Base-by-base conservation (phyloP, 306 rosid genomes). In the Malus sieversii region DNA sequence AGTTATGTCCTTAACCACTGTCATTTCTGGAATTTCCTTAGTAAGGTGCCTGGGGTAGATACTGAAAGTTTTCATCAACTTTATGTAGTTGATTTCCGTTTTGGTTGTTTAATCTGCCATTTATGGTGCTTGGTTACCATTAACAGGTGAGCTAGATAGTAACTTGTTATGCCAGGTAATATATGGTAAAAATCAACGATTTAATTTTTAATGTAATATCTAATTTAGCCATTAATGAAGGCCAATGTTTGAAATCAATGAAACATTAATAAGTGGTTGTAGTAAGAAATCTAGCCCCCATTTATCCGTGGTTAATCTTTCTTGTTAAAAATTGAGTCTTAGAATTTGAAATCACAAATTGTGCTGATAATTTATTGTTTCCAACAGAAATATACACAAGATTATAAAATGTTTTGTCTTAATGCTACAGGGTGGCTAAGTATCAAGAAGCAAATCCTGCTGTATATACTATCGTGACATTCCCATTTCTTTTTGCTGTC, bases 361-460 rank as follows among this genome's bases (percentile, higher is more conserved):
- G 14, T 25, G 67, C 10, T 40, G 77, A 2, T 42, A 58, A 3
- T 23, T 60, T 23, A 4, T 35, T 40, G 32, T 25, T 23, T 72
- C 23, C 53, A 22, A 40, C 69, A 51, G 42, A 32, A 45, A 78
- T 38, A 52, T 18, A 30, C 10, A 13, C 48, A 20, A 25, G 38
- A n/a, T 48, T 40, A 35, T 76, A 12, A 72, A 70, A 63, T 65
- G 30, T 73, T 57, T 77, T 77, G 35, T 19, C 84, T 77, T 67
- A 32, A 72, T 83, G 70, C 84, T 80, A 78, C 96, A 95, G 98
- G 87, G 96, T 95, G 82, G 97, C 98, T 48, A 95, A 82, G 85
- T 95, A 95, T 86, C 98, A 89, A 87, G 98, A 95, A 86, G 97
- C 98, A 53, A 95, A 95, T 86, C 98, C 98, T 74, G 85, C 92